A percentile compares a stretch with the other conserved stretches of the same genome.
Conservation (phyloP, 331 rosid genomes). For the Cydonia oblonga region DNA sequence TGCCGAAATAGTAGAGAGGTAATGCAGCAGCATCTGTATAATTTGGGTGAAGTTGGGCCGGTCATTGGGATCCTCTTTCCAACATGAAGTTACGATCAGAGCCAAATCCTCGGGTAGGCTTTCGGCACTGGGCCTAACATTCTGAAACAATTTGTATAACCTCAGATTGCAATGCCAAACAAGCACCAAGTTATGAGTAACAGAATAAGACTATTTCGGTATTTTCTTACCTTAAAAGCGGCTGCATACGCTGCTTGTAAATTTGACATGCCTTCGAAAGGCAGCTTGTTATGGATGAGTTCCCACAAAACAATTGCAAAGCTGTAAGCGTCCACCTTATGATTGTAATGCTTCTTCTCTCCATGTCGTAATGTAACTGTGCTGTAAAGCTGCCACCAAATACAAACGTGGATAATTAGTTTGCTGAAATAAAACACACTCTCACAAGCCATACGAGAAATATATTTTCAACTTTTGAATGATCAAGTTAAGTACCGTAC, state of each 20-base stretch:
- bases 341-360: constrained; percentile 93
- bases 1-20: constrained; percentile 48
- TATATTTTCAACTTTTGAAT: background rate
- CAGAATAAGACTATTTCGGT: no score
- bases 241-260: constrained; percentile 95
- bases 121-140: constrained; percentile 92
- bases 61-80: constrained; percentile 85
- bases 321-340: constrained; percentile 94
- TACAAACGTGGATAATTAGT: constrained; percentile 9
- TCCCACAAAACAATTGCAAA: constrained; percentile 97
- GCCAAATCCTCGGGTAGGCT: constrained; percentile 73
- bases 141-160: constrained; percentile 35
- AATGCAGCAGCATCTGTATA: constrained; percentile 75
- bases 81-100: constrained; percentile 74
- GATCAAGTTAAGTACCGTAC: constrained; percentile 22
- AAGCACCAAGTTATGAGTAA: background rate
- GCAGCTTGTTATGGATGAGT: constrained; percentile 79
- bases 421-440: constrained; percentile 2
- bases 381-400: constrained; percentile 74
- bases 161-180: background rate
- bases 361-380: constrained; percentile 93
- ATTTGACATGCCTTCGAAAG: constrained; percentile 99
- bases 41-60: constrained; percentile 71
- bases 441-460: background rate
- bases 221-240: constrained; percentile 65